Percentiles rank a stretch among this genome's conserved stretches.
phyloP scores from a whole-genome alignment of 768 basidiomycete species.

The Tremella fuciformis region DNA sequence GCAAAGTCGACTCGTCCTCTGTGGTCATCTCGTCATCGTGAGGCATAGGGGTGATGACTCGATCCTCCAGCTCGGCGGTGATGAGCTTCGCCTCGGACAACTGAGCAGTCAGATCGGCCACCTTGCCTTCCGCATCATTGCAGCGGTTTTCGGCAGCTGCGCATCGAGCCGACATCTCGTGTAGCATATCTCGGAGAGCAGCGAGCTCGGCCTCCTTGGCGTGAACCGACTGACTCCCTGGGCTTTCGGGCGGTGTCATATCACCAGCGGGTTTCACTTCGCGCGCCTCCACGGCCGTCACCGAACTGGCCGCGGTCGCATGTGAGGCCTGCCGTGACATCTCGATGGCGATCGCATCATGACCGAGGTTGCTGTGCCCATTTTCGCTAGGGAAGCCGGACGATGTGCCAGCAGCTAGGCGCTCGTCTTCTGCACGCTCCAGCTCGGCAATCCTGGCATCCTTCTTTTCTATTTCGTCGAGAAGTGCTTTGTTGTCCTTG shows the following conservation, averaged over 20 bases:
- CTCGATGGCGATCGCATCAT: background rate
- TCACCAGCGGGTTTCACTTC: conserved; percentile 5
- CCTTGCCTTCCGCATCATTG: conserved; percentile 81
- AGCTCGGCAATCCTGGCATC: conserved; percentile 72
- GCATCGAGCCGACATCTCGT: conserved; percentile 29
- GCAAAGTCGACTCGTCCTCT: conserved; percentile 28
- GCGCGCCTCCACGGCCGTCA: background rate
- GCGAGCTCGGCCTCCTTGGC: conserved; percentile 59
- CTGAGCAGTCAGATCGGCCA: conserved; percentile 88
- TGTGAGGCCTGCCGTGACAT: conserved; percentile 49
- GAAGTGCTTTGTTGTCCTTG: conserved; percentile 66
- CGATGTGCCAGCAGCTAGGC: conserved; percentile 51
- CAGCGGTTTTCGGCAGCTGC: conserved; percentile 55
- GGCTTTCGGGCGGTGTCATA: conserved; percentile 29
- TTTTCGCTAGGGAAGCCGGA: background rate
- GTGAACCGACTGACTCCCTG: conserved; percentile 4
- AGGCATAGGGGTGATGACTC: conserved; percentile 9
- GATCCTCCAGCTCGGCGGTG: conserved; percentile 29
- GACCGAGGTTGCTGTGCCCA: background rate
- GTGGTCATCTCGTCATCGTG: conserved; percentile 21
- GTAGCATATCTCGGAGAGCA: conserved; percentile 55
- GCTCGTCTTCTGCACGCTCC: conserved; percentile 53
- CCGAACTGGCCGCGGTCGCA: conserved; percentile 12
- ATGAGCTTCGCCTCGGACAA: conserved; percentile 76
- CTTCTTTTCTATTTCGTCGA: conserved; percentile 74